These are phyloP conservation scores for Fusarium sp. DNA, from an alignment of 2,329 filamentous ascomycete species.

Conservation along the genomic window DNA sequence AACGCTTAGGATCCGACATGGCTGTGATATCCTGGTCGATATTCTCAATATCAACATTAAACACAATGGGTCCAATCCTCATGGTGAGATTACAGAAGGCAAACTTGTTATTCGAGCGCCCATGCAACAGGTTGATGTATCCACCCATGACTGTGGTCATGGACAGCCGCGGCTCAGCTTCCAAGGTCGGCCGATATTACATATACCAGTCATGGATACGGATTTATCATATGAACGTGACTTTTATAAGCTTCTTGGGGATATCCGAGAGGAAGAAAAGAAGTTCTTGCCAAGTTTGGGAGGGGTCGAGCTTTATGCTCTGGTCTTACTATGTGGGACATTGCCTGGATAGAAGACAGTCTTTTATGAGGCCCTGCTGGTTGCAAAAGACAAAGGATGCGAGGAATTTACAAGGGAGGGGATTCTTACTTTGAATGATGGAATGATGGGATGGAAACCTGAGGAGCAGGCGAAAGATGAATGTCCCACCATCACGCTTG, in stretches of 20 bases:
- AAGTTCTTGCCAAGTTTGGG: neutral
- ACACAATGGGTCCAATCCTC: neutral
- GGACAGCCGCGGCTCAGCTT: neutral
- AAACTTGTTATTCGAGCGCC: neutral
- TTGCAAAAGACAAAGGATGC: neutral
- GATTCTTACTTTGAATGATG: neutral
- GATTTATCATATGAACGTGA: neutral
- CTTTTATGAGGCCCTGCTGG: neutral
- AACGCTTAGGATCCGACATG: neutral
- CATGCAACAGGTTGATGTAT: neutral
- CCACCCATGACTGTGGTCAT: neutral
- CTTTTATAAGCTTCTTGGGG: neutral
- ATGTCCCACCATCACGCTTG: neutral
- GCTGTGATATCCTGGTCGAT: neutral
- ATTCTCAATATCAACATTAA: neutral
- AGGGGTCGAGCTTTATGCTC: neutral
- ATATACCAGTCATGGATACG: too few relatives aligned
- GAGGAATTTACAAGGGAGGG: constrained; percentile 5
- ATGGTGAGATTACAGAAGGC: neutral
- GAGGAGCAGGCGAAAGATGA: neutral
- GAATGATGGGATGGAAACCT: neutral
- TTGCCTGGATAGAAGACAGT: neutral
- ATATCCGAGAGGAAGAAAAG: neutral
- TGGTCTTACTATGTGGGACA: neutral
- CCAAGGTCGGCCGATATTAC: too few relatives aligned